Base-by-base conservation (phyloP, 805 yeast species). In the Metschnikowia kofuensis region DNA sequence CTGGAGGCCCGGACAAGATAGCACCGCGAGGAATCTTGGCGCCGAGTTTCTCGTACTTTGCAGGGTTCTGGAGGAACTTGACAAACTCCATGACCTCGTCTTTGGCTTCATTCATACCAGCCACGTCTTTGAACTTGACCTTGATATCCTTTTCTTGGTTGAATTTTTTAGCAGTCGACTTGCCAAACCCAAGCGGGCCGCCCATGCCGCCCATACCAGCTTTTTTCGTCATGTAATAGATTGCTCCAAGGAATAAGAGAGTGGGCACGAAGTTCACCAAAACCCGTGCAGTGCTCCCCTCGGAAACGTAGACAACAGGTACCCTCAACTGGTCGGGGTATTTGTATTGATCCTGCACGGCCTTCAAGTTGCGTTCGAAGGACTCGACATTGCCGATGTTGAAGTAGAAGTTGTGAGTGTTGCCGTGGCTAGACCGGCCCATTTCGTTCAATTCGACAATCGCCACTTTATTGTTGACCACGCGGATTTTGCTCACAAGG, bases 21-120 rank as follows among this genome's bases (percentile, higher is more conserved):
- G 99, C 99, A 59, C 99, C 99, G 65, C 98, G 82, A 41, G 99
- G 99, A 57, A 94, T 94, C 66, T 90, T 89, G 37, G 98, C 99
- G 35, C 99, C 99, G 48, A 94, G 75, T 51, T 82, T 82, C 67
- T 91, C 97, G 68, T 91, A 94, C 65, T 90, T 89, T 47, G 77
- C 76, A 9, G 99, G 99, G 57, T 89, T 81, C 65, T 92, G 87
- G 68, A 94, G 79, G 65, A 95, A 94, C 58, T 85, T 83, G 45
- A 94, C 99, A 76, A 94, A 94, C 69, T 94, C 99, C 96, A 90
- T 89, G 52, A 94, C 91, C 70, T 94, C 99, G 56, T 85, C 92
- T 69, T 94, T 94, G 10, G 99, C 96, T 70, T 94, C 99, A 52
- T 85, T 87, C 76, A 92, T 87, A 45, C 99, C 99, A 1, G 99